These are phyloP conservation scores for Agrocybe chaxingu DNA, from an alignment of 768 basidiomycete genomes.

Conservation along the genomic window DNA sequence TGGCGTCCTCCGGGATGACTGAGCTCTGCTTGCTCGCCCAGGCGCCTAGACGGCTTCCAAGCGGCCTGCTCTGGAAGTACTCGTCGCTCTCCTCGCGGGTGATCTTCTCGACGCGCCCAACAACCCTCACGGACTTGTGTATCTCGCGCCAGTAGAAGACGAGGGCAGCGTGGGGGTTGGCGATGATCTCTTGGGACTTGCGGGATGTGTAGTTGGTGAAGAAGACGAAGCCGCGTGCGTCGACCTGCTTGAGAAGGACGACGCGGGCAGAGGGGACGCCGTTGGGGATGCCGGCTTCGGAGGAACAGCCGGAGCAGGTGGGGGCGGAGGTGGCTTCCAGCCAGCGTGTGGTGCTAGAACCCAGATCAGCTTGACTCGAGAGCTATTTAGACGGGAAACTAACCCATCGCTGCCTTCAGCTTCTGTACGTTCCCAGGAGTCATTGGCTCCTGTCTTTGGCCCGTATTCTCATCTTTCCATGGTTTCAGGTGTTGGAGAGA, in stretches of 20 bases:
- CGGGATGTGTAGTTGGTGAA: conserved; percentile 96
- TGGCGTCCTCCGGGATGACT: conserved; percentile 69
- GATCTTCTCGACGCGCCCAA: conserved; percentile 84
- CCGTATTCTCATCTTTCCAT: conserved; percentile 15
- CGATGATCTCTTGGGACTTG: conserved; percentile 78
- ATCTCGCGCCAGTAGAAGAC: conserved; percentile 93
- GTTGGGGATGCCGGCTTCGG: conserved; percentile 1
- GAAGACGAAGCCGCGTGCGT: conserved; percentile 88
- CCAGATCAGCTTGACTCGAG: background rate
- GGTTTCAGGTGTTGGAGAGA: conserved; percentile 10
- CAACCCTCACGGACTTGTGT: conserved; percentile 74
- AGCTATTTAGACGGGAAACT: background rate
- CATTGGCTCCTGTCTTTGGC: conserved; percentile 11
- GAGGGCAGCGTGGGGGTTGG: conserved; percentile 78
- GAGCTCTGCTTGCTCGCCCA: conserved; percentile 91
- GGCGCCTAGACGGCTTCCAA: conserved; percentile 85
- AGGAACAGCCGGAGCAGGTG: conserved; percentile 3
- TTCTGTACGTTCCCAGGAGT: background rate
- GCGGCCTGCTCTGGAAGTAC: conserved; percentile 81
- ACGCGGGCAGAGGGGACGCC: conserved; percentile 77
- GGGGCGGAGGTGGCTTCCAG: conserved; percentile 12
- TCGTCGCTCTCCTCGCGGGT: conserved; percentile 66
- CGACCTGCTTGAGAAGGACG: conserved; percentile 90
- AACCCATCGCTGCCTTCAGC: conserved; percentile 15
- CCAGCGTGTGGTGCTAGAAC: conserved; percentile 2